Percentiles rank a stretch among this genome's conserved stretches.
Conservation (phyloP, 2,329 filamentous ascomycete genomes). For the Emergomyces orientalis region DNA sequence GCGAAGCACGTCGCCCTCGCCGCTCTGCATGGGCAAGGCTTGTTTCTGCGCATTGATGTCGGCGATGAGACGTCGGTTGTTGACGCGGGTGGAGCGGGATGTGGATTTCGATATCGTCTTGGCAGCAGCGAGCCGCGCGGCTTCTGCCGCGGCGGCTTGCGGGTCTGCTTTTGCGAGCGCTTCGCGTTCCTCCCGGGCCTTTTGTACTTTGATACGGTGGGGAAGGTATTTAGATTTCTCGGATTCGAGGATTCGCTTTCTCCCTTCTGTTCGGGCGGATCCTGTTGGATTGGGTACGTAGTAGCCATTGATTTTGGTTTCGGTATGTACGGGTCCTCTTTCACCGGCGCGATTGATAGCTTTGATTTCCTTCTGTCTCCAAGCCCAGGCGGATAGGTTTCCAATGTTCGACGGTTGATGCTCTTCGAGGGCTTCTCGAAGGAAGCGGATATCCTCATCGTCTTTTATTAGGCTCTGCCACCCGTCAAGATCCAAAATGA, state of each 20-base stretch:
- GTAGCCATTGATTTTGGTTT: constrained; percentile 53
- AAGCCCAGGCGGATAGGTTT: constrained; percentile 56
- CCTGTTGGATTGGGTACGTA: constrained; percentile 83
- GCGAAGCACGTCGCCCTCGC: constrained; percentile 80
- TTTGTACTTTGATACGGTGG: constrained; percentile 93
- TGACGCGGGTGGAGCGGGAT: constrained; percentile 86
- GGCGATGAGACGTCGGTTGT: constrained; percentile 87
- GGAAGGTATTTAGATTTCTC: constrained; percentile 98
- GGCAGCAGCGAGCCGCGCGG: constrained; percentile 63
- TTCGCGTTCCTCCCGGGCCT: constrained; percentile 82
- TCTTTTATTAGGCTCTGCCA: constrained; percentile 62
- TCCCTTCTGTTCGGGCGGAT: constrained; percentile 80
- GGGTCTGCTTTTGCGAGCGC: constrained; percentile 56
- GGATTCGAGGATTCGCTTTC: constrained; percentile 90
- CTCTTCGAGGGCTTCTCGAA: constrained; percentile 44
- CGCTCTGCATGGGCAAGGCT: constrained; percentile 55
- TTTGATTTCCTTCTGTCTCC: constrained; percentile 65
- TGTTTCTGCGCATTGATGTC: constrained; percentile 95
- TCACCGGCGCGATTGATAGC: constrained; percentile 52
- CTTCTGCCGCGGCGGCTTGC: constrained; percentile 57
- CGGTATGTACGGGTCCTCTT: constrained; percentile 44
- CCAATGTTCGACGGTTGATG: constrained; percentile 43
- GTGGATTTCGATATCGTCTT: constrained; percentile 79
- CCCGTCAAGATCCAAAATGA: constrained; percentile 60
- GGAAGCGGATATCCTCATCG: constrained; percentile 53